These are phyloP conservation scores for Rickenella mellea DNA, from an alignment of 768 basidiomycete genomes.

Conservation along the genomic window DNA sequence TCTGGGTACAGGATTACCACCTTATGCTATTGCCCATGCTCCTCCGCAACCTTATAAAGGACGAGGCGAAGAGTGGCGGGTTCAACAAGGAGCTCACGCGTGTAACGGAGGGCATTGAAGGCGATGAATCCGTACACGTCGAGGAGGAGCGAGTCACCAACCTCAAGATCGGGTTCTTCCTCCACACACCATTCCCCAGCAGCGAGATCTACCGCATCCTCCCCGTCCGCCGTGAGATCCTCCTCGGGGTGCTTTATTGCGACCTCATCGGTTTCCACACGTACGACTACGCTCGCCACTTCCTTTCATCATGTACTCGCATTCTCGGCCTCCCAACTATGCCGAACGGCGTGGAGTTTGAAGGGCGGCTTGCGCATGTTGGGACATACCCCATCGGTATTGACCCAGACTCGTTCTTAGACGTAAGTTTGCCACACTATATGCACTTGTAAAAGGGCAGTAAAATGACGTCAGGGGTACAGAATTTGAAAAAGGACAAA, in stretches of 20 bases:
- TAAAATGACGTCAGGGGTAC: no score
- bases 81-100: constrained; percentile 52
- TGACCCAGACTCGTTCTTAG: constrained; percentile 85
- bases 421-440: constrained; percentile 45
- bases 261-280: constrained; percentile 99
- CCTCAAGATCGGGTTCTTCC: constrained; percentile 96
- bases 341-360: constrained; percentile 97
- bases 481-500: constrained; percentile 72
- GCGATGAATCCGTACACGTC: constrained; percentile 29
- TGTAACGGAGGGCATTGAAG: constrained; percentile 64
- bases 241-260: constrained; percentile 92
- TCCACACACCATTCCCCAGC: constrained; percentile 96
- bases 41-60: constrained; percentile 81
- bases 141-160: constrained; percentile 37
- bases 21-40: constrained; percentile 97
- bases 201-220: constrained; percentile 91
- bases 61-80: constrained; percentile 46
- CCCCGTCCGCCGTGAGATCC: constrained; percentile 92
- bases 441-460: no score
- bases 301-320: constrained; percentile 95
- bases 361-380: constrained; percentile 90
- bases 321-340: constrained; percentile 92
- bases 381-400: constrained; percentile 99
- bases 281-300: constrained; percentile 98
- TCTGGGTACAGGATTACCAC: constrained; percentile 99